Evolutionary conservation across 805 yeast genomes (phyloP), one percentile per base, ranked within the genome.

Genomic region (Teunomyces atbi): DNA sequence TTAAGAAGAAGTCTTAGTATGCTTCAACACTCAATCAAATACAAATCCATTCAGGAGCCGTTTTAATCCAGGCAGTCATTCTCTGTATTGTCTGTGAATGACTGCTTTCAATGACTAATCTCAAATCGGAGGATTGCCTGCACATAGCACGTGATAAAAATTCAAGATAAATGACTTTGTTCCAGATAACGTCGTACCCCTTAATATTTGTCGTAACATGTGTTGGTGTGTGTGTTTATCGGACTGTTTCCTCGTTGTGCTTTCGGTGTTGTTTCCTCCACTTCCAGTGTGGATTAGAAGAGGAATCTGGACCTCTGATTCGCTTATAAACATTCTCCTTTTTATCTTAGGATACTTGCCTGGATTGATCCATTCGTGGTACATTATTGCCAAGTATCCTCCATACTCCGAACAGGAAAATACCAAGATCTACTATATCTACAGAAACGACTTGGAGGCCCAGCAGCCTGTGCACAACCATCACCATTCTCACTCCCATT

Each of bases 201-300:
- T 28, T 13, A 41, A 38, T 1, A 16, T 30, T 20, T n/a, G 15
- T 18, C 5, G 6, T 29, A n/a, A 12, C 16, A 45, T 41, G 42
- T 34, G 44, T 37, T 37, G 41, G 53, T 61, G 66, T 60, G 64
- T 57, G 26, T 71, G 75, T 48, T 52, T 68, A 29, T 61, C 75
- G 3, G 91, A 86, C 59, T 59, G 82, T n/a, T 60, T 81, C 11
- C 76, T 86, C 12, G 80, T 82, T 46, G 53, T 82, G 1, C 59
- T 82, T 6, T 83, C 89, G 2, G 73, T 84, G 42, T 70, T 86
- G 42, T 73, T 83, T 58, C 94, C 95, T 2, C 94, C 94, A 0
- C 69, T 86, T 10, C 87, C 91, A 0, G 90, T 86, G 8, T 65
- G 82, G 62, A 71, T 84, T 30, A 73, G 89, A 58, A 68, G 81